Evolutionary conservation across 495 filamentous ascomycete genomes (phyloP), one percentile per base, ranked within the genome.

Genomic region (Beverwykella pulmonaria): DNA sequence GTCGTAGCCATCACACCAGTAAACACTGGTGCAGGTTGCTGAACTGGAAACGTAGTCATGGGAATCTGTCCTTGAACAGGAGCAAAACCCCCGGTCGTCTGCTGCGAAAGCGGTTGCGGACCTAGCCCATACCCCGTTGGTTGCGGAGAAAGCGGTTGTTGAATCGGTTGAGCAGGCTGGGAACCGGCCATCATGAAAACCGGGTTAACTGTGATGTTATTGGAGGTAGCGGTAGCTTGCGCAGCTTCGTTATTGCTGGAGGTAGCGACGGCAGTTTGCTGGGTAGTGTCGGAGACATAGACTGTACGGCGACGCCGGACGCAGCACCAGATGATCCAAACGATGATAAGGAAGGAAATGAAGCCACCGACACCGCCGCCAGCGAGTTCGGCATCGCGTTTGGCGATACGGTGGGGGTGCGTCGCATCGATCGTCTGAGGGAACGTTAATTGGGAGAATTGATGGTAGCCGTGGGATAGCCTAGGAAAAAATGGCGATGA

Each of bases 181-280:
- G 36, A 17, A 41, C 36, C 17, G 17, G 46, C 46, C 7, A 49
- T 19, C 46, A 49, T 49, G 46, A 49, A 49, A 20, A 49, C 46
- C 46, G 46, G 46, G 46, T 49, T 49, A 20, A 49, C 46, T 6
- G 46, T 49, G n/a, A 49, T 49, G 46, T 49, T 49, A 49, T 49
- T 49, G n/a, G 46, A 14, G 46, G 46, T 49, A 9, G 46, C 46
- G 7, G 46, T 9, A 9, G 46, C 46, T 49, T 49, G 46, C 17
- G 46, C n/a, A 7, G 46, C 46, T 49, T 49, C 46, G n/a, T 49
- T 49, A 49, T 49, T 49, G 8, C 36, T 41, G 17, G 36, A 41
- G 17, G 46, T 49, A 20, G 46, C 46, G 8, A 49, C 46, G 46
- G 46, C 46, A 20, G 46, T 49, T 49, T 49, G 46, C n/a, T 49